Conservation (phyloP, 768 basidiomycete species). For the Leccinum broughii region DNA sequence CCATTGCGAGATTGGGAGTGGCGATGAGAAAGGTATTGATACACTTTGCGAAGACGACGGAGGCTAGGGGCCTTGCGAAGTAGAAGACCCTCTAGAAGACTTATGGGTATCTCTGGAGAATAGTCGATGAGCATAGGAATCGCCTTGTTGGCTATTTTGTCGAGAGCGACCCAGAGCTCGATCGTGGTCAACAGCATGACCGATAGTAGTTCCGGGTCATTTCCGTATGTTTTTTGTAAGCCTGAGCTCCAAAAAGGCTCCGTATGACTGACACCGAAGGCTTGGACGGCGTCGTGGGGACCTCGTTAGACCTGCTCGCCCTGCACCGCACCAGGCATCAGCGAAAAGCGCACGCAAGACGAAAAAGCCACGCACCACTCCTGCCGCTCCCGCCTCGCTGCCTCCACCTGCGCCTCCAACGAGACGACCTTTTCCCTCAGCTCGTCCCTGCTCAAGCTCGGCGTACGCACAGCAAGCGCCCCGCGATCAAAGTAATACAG, state of each 20-base stretch:
- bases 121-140: slow-evolving; percentile 32
- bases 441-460: slow-evolving; percentile 50
- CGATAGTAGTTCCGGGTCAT: slow-evolving; percentile 40
- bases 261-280: slow-evolving; percentile 58
- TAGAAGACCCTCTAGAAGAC: slow-evolving; percentile 26
- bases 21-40: slow-evolving; percentile 35
- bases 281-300: slow-evolving; percentile 38
- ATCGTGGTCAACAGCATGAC: slow-evolving; percentile 40
- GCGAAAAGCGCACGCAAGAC: neutral
- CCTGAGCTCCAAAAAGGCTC: slow-evolving; percentile 56
- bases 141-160: slow-evolving; percentile 19
- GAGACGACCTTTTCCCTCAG: slow-evolving; percentile 54
- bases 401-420: slow-evolving; percentile 68
- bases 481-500: no score
- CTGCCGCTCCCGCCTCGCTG: slow-evolving; percentile 54
- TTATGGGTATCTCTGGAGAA: slow-evolving; percentile 32
- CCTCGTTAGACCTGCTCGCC: slow-evolving; percentile 38
- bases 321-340: slow-evolving; percentile 23
- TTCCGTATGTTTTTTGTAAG: slow-evolving; percentile 36
- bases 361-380: slow-evolving; percentile 46
- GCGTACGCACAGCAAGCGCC: slow-evolving; percentile 7
- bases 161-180: slow-evolving; percentile 41
- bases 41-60: slow-evolving; percentile 27
- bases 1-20: slow-evolving; percentile 12
- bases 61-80: slow-evolving; percentile 31